Base-by-base conservation (phyloP, 2,329 filamentous ascomycete species). In the Alternaria tenuissima region DNA sequence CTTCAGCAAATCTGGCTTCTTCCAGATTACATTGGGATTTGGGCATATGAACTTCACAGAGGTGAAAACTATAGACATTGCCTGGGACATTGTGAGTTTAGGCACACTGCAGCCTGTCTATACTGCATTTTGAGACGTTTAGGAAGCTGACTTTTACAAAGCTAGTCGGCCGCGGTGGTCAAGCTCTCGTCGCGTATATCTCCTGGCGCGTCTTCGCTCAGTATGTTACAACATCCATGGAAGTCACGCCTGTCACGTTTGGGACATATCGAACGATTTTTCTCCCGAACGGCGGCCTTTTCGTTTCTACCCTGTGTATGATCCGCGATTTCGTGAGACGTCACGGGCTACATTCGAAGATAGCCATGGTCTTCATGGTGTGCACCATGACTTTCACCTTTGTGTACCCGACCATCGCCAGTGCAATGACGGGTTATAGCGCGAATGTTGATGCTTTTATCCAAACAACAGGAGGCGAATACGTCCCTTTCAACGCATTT, bases 181-280 rank as follows among this genome's bases (percentile, higher is more conserved):
- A 74, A 46, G 55, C 62, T 1, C 14, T 74, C 6, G 11, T 73
- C 5, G 68, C 66, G 0, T 42, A 63, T 1, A 47, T 62, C 1
- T 71, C 65, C 4, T 73, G 65, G 65, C 55, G 49, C 16, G 53
- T 63, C 0, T 72, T 73, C 28, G 52, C 56, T 4, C 56, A 49
- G 2, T 71, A 74, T 32, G 54, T 72, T 0, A 71, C 70, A 0
- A 61, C 64, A 0, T 67, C 60, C 3, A 73, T 74, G 68, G 64
- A 68, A 47, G 18, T 57, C 7, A 48, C 36, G 4, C 66, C 70
- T 0, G 28, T 72, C 2, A 70, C 70, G 0, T 72, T 62, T 48
- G 38, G 49, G 7, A 65, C 65, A 1, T 73, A 63, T 28, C 60
- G 64, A 2, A 61, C 63, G 0, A 43, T 72, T 0, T 74, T 73